phyloP scores from a whole-genome alignment of 2,329 filamentous ascomycete species.

The Talaromyces atroroseus region DNA sequence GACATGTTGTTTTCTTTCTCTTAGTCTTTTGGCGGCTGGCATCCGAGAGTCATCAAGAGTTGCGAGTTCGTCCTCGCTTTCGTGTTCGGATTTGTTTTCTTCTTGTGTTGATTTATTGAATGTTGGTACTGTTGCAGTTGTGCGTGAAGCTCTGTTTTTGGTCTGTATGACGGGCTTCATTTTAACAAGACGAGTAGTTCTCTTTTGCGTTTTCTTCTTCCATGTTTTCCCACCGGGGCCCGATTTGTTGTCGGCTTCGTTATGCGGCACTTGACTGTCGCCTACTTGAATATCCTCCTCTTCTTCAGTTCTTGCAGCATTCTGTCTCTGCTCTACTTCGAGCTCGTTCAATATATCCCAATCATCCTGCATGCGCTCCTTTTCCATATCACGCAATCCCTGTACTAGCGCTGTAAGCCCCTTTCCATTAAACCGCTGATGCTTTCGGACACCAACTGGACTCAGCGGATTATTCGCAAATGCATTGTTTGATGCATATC shows the following conservation, averaged over 20 bases:
- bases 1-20: background rate
- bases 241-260: background rate
- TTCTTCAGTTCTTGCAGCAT: background rate
- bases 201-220: conserved; percentile 48
- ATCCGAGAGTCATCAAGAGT: conserved; percentile 12
- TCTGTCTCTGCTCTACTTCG: conserved; percentile 33
- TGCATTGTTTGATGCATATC: conserved; percentile 17
- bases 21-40: background rate
- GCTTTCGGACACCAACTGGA: conserved; percentile 34
- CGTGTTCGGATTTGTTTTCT: conserved; percentile 15
- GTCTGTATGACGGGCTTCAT: conserved; percentile 39
- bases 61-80: conserved; percentile 15
- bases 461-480: conserved; percentile 24
- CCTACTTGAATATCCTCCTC: conserved; percentile 25
- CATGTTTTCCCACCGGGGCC: conserved; percentile 21
- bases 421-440: conserved; percentile 32
- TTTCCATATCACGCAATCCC: conserved; percentile 36
- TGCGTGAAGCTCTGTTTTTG: conserved; percentile 20
- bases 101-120: conserved; percentile 1
- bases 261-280: conserved; percentile 30
- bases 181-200: conserved; percentile 40
- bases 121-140: background rate
- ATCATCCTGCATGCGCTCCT: conserved; percentile 39
- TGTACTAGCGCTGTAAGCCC: conserved; percentile 36
- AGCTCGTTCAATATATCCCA: conserved; percentile 41